phyloP scores from a whole-genome alignment of 1,284 basidiomycete species.

The Marasmius oreades region DNA sequence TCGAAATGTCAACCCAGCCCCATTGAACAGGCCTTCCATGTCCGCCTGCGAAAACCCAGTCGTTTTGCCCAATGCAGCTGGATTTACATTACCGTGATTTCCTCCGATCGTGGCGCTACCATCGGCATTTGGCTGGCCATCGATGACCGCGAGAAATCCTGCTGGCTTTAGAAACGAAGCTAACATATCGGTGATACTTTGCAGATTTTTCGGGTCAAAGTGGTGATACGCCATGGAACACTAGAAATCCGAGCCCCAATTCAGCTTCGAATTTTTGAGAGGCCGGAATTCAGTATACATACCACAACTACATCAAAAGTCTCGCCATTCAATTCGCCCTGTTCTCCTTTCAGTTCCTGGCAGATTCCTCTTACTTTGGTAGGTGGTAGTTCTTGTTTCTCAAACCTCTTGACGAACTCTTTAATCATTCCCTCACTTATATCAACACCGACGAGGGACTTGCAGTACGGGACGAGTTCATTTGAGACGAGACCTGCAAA shows the following conservation, averaged over 20 bases:
- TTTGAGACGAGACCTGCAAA: constrained; percentile 54
- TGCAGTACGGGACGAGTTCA: constrained; percentile 48
- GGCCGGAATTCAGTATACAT: constrained; percentile 13
- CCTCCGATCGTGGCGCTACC: constrained; percentile 3
- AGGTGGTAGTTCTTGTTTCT: constrained; percentile 50
- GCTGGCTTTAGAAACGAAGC: constrained; percentile 55
- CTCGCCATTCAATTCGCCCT: constrained; percentile 44
- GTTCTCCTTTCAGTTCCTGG: constrained; percentile 42
- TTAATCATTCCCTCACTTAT: constrained; percentile 64
- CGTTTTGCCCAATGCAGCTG: constrained; percentile 16
- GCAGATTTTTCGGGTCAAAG: constrained; percentile 40
- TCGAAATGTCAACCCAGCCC: neutral
- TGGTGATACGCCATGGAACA: constrained; percentile 70
- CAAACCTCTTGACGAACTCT: constrained; percentile 50
- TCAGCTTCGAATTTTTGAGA: neutral
- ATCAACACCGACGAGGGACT: constrained; percentile 64
- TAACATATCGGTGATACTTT: constrained; percentile 46
- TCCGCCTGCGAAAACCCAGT: neutral
- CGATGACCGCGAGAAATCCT: constrained; percentile 56
- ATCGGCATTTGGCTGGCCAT: constrained; percentile 21
- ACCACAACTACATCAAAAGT: constrained; percentile 61
- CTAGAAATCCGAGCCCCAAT: constrained; percentile 29
- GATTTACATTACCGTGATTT: too few species aligned
- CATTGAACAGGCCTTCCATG: neutral
- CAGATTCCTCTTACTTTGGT: constrained; percentile 59